These are phyloP conservation scores for Neurospora tetraspora DNA, from an alignment of 495 filamentous ascomycete genomes.

Conservation along the genomic window DNA sequence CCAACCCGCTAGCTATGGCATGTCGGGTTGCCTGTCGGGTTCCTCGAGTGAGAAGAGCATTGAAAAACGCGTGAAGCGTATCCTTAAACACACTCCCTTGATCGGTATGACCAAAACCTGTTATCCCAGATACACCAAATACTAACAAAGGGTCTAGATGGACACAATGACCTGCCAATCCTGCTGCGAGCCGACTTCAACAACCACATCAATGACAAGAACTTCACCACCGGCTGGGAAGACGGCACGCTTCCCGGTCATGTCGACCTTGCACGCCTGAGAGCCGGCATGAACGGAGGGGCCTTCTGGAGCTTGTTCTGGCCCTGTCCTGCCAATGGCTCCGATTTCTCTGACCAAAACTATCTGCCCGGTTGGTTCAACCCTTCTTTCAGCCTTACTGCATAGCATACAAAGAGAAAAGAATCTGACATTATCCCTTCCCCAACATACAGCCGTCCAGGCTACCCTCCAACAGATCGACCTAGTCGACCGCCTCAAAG, in stretches of 20 bases:
- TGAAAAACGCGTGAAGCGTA: conserved; percentile 56
- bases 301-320: conserved; percentile 90
- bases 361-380: conserved; percentile 40
- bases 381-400: background rate
- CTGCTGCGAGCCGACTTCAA: conserved; percentile 54
- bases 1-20: background rate
- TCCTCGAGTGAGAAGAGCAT: conserved; percentile 25
- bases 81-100: conserved; percentile 63
- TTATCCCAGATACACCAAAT: background rate
- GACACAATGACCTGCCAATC: conserved; percentile 83
- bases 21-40: background rate
- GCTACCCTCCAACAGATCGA: conserved; percentile 78
- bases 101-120: conserved; percentile 47
- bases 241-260: conserved; percentile 58
- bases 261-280: conserved; percentile 65
- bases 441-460: conserved; percentile 36
- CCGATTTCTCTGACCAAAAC: conserved; percentile 62
- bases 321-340: conserved; percentile 60
- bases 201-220: conserved; percentile 67
- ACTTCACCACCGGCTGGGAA: conserved; percentile 62
- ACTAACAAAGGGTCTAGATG: conserved; percentile 46
- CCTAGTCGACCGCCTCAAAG: conserved; percentile 58
- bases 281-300: conserved; percentile 52
- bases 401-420: background rate
- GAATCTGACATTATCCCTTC: background rate